Evolutionary conservation across 2,329 filamentous ascomycete genomes (phyloP).

Genomic region (Paecilomyces fulvus): DNA sequence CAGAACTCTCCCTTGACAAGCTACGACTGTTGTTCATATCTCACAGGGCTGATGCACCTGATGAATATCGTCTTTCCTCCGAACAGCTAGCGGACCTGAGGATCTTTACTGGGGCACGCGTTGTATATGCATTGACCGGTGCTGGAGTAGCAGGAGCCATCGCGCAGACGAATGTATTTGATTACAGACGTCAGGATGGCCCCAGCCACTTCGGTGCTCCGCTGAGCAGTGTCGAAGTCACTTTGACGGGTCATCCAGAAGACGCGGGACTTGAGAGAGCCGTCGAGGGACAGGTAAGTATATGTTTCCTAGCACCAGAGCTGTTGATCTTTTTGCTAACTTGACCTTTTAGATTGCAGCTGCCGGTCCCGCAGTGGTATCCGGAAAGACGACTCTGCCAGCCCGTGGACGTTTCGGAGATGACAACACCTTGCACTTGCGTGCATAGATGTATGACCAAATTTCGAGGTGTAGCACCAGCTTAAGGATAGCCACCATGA

Average conservation of each 20-base stretch:
- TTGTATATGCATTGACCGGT: conserved; percentile 78
- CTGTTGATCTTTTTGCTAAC: conserved; percentile 7
- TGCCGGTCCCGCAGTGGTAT: conserved; percentile 64
- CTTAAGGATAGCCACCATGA: background rate
- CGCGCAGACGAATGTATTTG: conserved; percentile 78
- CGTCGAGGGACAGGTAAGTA: conserved; percentile 53
- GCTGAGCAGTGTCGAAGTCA: conserved; percentile 68
- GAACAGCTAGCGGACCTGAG: conserved; percentile 69
- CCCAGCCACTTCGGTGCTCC: conserved; percentile 73
- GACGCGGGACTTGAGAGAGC: conserved; percentile 29
- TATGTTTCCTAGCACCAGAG: background rate
- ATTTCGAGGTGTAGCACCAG: background rate
- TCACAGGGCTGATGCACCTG: conserved; percentile 56
- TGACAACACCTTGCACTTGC: conserved; percentile 62
- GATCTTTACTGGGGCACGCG: conserved; percentile 67
- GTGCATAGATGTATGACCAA: background rate
- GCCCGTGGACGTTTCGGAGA: conserved; percentile 57
- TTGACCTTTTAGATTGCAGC: conserved; percentile 54
- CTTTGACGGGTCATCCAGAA: conserved; percentile 43
- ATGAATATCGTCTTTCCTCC: conserved; percentile 57
- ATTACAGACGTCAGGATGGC: conserved; percentile 56
- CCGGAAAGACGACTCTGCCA: conserved; percentile 55
- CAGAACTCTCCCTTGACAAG: conserved; percentile 49
- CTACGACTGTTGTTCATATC: conserved; percentile 74
- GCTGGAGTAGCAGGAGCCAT: conserved; percentile 80